phyloP scores from a whole-genome alignment of 2,329 filamentous ascomycete species.

The Claviceps fusiformis region DNA sequence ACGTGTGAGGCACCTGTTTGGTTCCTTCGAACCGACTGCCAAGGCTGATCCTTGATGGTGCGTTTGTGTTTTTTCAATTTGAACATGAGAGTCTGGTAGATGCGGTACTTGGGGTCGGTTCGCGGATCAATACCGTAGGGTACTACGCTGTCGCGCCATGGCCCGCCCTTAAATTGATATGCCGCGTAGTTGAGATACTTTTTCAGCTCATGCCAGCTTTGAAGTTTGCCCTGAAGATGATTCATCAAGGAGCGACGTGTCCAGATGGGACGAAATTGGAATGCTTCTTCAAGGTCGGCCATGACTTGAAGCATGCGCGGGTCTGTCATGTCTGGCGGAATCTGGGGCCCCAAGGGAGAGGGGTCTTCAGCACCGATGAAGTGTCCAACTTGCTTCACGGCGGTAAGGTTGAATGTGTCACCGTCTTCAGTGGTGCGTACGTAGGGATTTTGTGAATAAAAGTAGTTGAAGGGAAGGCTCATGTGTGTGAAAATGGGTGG shows the following conservation, averaged over 20 bases:
- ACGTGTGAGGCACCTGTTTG: conserved; percentile 25
- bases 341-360: conserved; percentile 45
- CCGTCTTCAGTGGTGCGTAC: conserved; percentile 49
- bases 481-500: conserved; percentile 67
- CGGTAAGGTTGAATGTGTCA: conserved; percentile 43
- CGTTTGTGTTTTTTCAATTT: conserved; percentile 46
- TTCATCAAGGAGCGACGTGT: conserved; percentile 75
- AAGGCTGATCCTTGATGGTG: conserved; percentile 31
- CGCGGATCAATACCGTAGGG: conserved; percentile 80
- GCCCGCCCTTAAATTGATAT: conserved; percentile 85
- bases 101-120: conserved; percentile 57
- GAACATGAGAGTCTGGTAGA: conserved; percentile 85
- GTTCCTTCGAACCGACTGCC: conserved; percentile 32
- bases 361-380: conserved; percentile 49
- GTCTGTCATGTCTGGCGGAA: conserved; percentile 45
- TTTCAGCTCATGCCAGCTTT: conserved; percentile 48
- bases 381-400: conserved; percentile 44
- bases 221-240: conserved; percentile 39
- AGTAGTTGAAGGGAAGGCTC: conserved; percentile 61
- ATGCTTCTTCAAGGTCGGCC: conserved; percentile 46
- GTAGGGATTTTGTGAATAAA: conserved; percentile 75
- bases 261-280: conserved; percentile 69
- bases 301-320: conserved; percentile 51
- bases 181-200: conserved; percentile 71
- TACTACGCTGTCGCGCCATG: conserved; percentile 81